Evolutionary conservation across 2,329 filamentous ascomycete species (phyloP), one percentile per base, ranked within the genome.

Genomic region (Teratosphaeria pseudoeucalypti): DNA sequence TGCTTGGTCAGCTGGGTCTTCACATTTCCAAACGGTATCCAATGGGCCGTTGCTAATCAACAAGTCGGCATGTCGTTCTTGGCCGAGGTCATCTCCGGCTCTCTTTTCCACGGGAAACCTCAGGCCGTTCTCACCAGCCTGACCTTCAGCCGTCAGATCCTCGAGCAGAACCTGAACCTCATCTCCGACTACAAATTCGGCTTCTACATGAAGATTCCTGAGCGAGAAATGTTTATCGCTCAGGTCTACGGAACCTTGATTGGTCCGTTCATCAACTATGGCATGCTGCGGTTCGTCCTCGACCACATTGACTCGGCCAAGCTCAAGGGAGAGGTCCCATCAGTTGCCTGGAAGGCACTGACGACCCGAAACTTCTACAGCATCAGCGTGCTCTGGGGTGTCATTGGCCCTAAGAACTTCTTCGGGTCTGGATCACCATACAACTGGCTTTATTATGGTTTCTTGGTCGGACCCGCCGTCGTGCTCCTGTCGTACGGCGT

Each of bases 171-270:
- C 57, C 63, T 73, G 29, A 72, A 71, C 56, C 63, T 73, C 2
- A 67, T 70, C 37, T 70, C 66, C 1, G 72, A 73, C 58, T 73
- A 71, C 61, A 74, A 74, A 54, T 73, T 74, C 34, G 72, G 71
- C 4, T 73, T 72, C 62, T 74, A 73, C 64, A 74, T 74, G 71
- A 74, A 73, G 60, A 72, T 74, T 26, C 72, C 72, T 7, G 71
- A 73, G 60, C 65, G 58, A 39, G 70, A 73, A 60, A 73, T 74
- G 70, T 73, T 74, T 54, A 66, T 66, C 56, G 70, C 63, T 3
- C 72, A 74, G 55, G 60, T 73, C 0, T 73, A 69, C 53, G 71
- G 71, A n/a, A 74, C 72, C 57, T 69, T 29, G 14, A 19, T 64
- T 4, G 58, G 57, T 10, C 61, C 62, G 23, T 60, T 64, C 55